Evolutionary conservation across 1,284 basidiomycete genomes (phyloP), one percentile per base, ranked within the genome.

Genomic region (Gymnopus androsaceus): DNA sequence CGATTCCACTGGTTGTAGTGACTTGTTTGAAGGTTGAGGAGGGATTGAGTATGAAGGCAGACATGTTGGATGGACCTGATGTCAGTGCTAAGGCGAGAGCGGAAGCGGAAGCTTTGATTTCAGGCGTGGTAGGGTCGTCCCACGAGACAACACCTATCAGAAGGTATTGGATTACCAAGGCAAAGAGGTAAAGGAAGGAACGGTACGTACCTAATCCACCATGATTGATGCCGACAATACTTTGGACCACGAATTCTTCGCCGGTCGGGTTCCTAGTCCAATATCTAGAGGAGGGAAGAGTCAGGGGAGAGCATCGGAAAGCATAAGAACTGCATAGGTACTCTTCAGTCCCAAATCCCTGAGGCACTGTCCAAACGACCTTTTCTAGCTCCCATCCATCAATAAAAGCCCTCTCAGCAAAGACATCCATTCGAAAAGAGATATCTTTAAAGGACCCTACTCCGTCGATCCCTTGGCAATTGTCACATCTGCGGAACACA

Each of bases 311-410:
- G 19, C 59, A n/a, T n/a, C 37, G 54, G 31, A 50, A 42, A 15
- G 42, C 5, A 40, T 31, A 31, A 0, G 27, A 17, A 52, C n/a
- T n/a, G 23, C 0, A 51, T 0, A 71, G 83, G 66, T 49, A 88
- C 84, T 76, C 73, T 21, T 75, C 74, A 33, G 76, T 77, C 12
- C 88, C 88, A 66, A 91, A 91, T 0, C 79, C 89, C 67, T 91
- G 89, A 0, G 88, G 87, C 0, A 90, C 88, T 1, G 83, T 82
- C 89, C 89, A 91, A 2, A 90, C 76, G 1, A 82, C 76, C 64
- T 85, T 83, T 3, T 76, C 79, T 14, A 80, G 72, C 49, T 83
- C 83, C 81, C 86, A 85, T 4, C 87, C 87, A 42, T 84, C 76
- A 45, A 76, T 74, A 60, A 80, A 75, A 23, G 87, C 69, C 15